Evolutionary conservation across 2,329 filamentous ascomycete genomes (phyloP).

Genomic region (Didymella exigua): DNA sequence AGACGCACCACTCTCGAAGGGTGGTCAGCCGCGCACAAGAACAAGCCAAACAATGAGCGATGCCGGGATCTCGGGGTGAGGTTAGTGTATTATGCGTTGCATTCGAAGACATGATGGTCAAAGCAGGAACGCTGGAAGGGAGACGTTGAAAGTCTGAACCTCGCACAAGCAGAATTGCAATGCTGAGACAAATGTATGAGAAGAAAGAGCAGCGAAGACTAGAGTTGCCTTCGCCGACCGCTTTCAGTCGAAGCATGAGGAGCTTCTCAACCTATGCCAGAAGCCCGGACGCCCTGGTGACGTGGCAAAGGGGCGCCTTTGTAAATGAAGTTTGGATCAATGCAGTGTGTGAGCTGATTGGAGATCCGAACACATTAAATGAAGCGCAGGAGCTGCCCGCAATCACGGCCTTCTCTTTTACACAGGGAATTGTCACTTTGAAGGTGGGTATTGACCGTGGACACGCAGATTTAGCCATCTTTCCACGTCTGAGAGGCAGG

Average conservation of each 20-base stretch:
- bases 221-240: neutral
- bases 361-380: too few species aligned
- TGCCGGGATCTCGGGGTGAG: too few species aligned
- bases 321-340: too few species aligned
- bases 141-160: neutral
- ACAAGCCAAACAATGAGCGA: neutral
- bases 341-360: too few species aligned
- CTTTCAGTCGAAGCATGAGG: neutral
- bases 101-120: neutral
- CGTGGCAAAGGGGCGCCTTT: neutral
- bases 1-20: too few species aligned
- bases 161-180: neutral
- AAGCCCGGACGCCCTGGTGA: neutral
- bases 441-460: too few species aligned
- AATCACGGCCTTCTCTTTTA: too few species aligned
- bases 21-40: neutral
- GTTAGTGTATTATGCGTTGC: slow-evolving; percentile 1
- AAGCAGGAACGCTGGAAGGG: neutral
- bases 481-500: too few species aligned
- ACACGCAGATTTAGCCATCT: too few species aligned
- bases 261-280: neutral
- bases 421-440: too few species aligned
- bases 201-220: neutral
- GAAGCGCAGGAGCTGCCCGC: too few species aligned
- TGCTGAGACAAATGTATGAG: neutral